phyloP scores from a whole-genome alignment of 768 basidiomycete species.

The Kockovaella imperatae region DNA sequence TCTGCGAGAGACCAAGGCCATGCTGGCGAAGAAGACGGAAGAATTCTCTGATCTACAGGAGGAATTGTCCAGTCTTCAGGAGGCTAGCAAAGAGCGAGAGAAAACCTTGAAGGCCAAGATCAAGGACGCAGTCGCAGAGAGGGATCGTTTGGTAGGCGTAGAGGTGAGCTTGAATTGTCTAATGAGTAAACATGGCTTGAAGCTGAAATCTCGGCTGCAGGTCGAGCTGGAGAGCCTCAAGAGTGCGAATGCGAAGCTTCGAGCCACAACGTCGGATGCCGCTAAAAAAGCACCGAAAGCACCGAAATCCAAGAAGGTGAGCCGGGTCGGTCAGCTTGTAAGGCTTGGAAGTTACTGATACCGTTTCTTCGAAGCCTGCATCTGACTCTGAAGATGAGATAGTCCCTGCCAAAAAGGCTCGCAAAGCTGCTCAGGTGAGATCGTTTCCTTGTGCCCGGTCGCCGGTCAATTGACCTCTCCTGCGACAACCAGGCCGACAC shows the following conservation, averaged over 20 bases:
- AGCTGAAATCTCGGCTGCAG: background rate
- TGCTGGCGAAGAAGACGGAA: slow-evolving; percentile 16
- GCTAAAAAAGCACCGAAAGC: no score
- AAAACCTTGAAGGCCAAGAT: slow-evolving; percentile 23
- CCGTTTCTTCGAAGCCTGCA: slow-evolving; percentile 9
- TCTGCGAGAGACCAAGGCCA: slow-evolving; percentile 15
- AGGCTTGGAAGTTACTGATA: slow-evolving; percentile 1
- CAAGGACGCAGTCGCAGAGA: slow-evolving; percentile 18
- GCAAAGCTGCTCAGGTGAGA: slow-evolving; percentile 14
- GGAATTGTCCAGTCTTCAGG: slow-evolving; percentile 18
- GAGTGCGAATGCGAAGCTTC: background rate
- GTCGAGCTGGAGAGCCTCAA: slow-evolving; percentile 1
- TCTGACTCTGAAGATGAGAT: slow-evolving; percentile 8
- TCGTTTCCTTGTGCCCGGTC: background rate
- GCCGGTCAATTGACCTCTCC: background rate
- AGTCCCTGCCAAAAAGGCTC: slow-evolving; percentile 13
- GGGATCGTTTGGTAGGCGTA: slow-evolving; percentile 12
- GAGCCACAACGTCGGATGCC: no score
- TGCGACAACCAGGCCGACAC: background rate
- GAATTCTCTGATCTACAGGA: slow-evolving; percentile 27
- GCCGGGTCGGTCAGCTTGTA: no score
- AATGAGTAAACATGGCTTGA: no score
- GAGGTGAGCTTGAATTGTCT: slow-evolving; percentile 14
- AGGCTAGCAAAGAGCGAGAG: slow-evolving; percentile 24
- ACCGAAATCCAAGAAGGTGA: slow-evolving; percentile 8